These are phyloP conservation scores for Exophiala aquamarina DNA, from an alignment of 2,329 filamentous ascomycete genomes.

Conservation along the genomic window DNA sequence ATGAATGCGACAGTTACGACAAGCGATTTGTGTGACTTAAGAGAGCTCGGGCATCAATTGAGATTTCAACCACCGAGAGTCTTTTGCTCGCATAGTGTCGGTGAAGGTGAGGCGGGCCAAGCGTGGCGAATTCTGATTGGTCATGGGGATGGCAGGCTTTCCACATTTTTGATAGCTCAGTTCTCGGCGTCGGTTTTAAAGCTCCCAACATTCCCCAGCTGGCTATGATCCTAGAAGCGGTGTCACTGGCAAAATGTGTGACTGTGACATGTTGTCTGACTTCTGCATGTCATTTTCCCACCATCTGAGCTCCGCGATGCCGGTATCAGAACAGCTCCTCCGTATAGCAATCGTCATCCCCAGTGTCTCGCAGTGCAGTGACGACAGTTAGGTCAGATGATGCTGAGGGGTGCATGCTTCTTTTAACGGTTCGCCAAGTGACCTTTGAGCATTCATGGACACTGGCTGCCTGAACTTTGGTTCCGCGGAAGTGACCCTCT, in stretches of 20 bases:
- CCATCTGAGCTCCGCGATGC: too few species aligned
- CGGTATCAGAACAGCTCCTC: too few species aligned
- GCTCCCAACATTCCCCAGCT: too few species aligned
- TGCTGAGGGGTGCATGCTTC: too few species aligned
- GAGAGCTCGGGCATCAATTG: slow-evolving; percentile 22
- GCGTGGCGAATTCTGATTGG: slow-evolving; percentile 25
- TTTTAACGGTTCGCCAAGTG: too few species aligned
- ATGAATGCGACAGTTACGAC: slow-evolving; percentile 7
- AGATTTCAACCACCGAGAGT: slow-evolving; percentile 13
- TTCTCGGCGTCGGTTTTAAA: not conserved
- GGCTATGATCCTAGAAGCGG: too few species aligned
- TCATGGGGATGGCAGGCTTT: not conserved
- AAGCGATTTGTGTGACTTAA: slow-evolving; percentile 19
- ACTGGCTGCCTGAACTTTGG: slow-evolving; percentile 4
- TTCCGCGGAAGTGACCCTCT: not conserved
- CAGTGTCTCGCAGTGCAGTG: too few species aligned
- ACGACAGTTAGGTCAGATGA: too few species aligned
- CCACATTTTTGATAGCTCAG: not conserved
- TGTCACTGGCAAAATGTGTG: too few species aligned
- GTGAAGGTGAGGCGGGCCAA: slow-evolving; percentile 14
- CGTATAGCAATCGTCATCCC: too few species aligned
- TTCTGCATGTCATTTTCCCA: too few species aligned
- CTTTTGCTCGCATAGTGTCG: slow-evolving; percentile 14
- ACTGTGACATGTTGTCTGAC: too few species aligned
- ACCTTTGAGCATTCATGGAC: slow-evolving; percentile 1